Evolutionary conservation across 768 basidiomycete genomes (phyloP).

Genomic region (Trametes sanguinea): DNA sequence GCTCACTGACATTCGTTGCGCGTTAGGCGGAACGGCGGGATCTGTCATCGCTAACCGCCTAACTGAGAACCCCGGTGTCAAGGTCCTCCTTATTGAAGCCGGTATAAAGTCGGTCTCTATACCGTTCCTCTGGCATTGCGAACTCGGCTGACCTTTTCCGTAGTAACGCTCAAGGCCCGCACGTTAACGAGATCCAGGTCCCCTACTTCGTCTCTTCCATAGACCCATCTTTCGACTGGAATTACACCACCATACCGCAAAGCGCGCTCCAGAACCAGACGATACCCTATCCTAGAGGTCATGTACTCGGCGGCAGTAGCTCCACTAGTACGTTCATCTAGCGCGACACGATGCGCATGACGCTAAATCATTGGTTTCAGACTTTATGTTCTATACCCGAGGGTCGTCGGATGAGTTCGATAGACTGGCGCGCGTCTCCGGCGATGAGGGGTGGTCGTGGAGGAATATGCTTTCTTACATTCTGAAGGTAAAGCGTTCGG

Average conservation of each 20-base stretch:
- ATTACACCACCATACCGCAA: slow-evolving; percentile 32
- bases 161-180: slow-evolving; percentile 17
- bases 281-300: slow-evolving; percentile 28
- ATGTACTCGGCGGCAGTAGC: slow-evolving; percentile 32
- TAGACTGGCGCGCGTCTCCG: slow-evolving; percentile 28
- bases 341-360: neutral
- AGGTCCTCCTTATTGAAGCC: slow-evolving; percentile 38
- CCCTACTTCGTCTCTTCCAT: no score
- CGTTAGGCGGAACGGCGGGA: slow-evolving; percentile 25
- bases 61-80: slow-evolving; percentile 39
- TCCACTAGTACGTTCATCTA: slow-evolving; percentile 25
- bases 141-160: no score
- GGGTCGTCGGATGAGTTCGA: slow-evolving; percentile 32
- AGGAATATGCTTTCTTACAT: slow-evolving; percentile 25
- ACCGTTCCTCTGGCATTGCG: neutral
- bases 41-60: slow-evolving; percentile 41
- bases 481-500: slow-evolving; percentile 21
- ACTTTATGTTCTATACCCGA: slow-evolving; percentile 32
- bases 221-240: slow-evolving; percentile 29
- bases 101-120: slow-evolving; percentile 13
- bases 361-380: slow-evolving; percentile 3
- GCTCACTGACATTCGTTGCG: neutral
- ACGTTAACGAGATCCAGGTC: no score
- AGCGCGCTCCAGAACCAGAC: slow-evolving; percentile 22
- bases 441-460: slow-evolving; percentile 34